Percentiles rank a stretch among this genome's conserved stretches.
These are phyloP conservation scores for Kwoniella sp. DNA, from an alignment of 768 basidiomycete species.

Conservation along the genomic window DNA sequence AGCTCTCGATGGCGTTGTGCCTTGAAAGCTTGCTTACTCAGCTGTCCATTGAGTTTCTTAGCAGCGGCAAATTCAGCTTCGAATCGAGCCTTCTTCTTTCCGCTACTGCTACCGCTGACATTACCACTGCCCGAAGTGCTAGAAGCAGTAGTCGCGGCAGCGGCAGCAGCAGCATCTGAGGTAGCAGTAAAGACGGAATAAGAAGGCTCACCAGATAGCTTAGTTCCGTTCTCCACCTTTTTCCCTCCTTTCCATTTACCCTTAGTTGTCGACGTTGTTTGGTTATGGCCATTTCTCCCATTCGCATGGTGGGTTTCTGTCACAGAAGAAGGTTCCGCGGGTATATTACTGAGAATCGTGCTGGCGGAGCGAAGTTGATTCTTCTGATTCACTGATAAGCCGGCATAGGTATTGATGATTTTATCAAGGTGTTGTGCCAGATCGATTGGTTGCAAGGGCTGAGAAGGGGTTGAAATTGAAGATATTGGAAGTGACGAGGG, in stretches of 20 bases:
- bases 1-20: not conserved
- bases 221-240: not conserved
- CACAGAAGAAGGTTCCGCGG: not conserved
- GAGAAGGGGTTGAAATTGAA: not conserved
- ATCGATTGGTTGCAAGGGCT: not conserved
- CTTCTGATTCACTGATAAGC: not conserved
- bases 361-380: not conserved
- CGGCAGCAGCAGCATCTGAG: not conserved
- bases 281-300: too few relatives aligned
- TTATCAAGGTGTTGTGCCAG: not conserved
- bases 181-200: not conserved
- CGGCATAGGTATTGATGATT: not conserved
- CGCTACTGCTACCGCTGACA: not conserved
- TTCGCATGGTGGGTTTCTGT: too few relatives aligned
- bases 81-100: slow-evolving; percentile 5
- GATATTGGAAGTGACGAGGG: not conserved
- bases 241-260: not conserved
- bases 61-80: slow-evolving; percentile 6
- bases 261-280: not conserved
- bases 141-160: not conserved
- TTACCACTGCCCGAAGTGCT: not conserved
- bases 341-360: not conserved
- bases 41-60: not conserved
- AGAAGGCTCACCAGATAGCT: not conserved
- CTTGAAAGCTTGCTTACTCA: slow-evolving; percentile 4